phyloP scores from a whole-genome alignment of 2,329 filamentous ascomycete genomes.

The Colletotrichum tropicale region DNA sequence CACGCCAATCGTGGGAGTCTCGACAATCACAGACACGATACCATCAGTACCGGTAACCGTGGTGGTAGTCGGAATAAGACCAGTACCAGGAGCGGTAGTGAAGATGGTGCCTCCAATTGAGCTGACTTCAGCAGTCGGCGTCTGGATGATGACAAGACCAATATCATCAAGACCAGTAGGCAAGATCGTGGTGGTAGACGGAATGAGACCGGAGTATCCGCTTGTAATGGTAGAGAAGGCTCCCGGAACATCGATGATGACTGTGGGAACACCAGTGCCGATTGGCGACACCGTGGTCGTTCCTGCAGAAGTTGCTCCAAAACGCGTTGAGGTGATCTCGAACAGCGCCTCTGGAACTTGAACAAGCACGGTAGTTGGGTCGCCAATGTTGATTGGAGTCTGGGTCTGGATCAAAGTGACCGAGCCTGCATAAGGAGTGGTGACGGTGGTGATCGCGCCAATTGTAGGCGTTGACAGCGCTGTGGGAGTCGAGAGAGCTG shows the following conservation, averaged over 20 bases:
- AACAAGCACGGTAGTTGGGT: constrained; percentile 1
- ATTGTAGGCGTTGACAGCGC: neutral
- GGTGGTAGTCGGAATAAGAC: neutral
- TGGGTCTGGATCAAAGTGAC: neutral
- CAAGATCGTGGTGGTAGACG: neutral
- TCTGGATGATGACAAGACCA: constrained; percentile 1
- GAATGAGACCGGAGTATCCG: constrained; percentile 1
- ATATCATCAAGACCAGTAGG: neutral
- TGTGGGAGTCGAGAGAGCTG: neutral
- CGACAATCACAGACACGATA: neutral
- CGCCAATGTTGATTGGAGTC: neutral
- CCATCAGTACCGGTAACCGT: neutral
- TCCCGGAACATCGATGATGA: neutral
- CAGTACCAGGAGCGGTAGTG: neutral
- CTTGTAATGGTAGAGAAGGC: constrained; percentile 1
- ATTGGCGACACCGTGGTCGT: neutral
- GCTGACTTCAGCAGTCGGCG: neutral
- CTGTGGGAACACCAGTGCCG: neutral
- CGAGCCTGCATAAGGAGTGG: neutral
- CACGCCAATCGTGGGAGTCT: neutral
- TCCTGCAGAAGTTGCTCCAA: constrained; percentile 1
- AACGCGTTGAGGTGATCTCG: neutral
- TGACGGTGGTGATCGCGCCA: neutral
- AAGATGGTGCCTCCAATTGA: neutral
- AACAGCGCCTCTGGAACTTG: neutral